Base-by-base conservation (phyloP, 306 rosid species). In the Neltuma alba region DNA sequence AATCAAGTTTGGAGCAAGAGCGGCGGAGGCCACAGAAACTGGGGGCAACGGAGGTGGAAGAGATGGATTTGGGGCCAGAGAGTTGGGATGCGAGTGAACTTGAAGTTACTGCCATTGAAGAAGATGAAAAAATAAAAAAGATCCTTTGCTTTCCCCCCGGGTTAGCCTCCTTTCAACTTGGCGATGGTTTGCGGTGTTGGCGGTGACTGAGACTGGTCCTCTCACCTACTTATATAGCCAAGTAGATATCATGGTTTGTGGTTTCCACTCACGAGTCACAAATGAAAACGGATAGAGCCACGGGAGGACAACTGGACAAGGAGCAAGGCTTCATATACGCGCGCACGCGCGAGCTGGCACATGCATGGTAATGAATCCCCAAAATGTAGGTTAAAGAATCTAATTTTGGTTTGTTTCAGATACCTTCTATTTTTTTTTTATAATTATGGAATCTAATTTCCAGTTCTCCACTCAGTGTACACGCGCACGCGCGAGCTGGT, bases 1-100 rank as follows among this genome's bases (percentile, higher is more conserved):
- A 38, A 72, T 91, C 91, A 75, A 90, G 76, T 27, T 89, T 91
- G 40, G 79, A 69, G 60, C 66, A 83, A 28, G 94, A 87, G 52
- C 86, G 91, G 45, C 94, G 97, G 54, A 95, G 90, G 33, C 89
- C 90, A 55, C 36, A 68, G 54, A 68, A 68, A 41, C 14, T 68
- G 52, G 73, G 34, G 73, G 10, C 47, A 37, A 38, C 18, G 45
- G 70, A 36, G 42, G 42, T 16, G 37, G 71, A 65, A 37, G 71
- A 34, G 72, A 87, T 47, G 52, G 87, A 66, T 81, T 82, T 84
- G 45, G 80, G 87, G 37, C 83, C 88, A 3, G 86, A 84, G 82
- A 92, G 89, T 16, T 90, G 98, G 23, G 98, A 94, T 27, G 84
- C 94, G 21, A 90, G 90, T 77, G 98, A 94, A 1, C 96, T 83